Evolutionary conservation across 148 eudicot species (phyloP), one percentile per base, ranked within the genome.

Genomic region (Rhododendron mucronatum): DNA sequence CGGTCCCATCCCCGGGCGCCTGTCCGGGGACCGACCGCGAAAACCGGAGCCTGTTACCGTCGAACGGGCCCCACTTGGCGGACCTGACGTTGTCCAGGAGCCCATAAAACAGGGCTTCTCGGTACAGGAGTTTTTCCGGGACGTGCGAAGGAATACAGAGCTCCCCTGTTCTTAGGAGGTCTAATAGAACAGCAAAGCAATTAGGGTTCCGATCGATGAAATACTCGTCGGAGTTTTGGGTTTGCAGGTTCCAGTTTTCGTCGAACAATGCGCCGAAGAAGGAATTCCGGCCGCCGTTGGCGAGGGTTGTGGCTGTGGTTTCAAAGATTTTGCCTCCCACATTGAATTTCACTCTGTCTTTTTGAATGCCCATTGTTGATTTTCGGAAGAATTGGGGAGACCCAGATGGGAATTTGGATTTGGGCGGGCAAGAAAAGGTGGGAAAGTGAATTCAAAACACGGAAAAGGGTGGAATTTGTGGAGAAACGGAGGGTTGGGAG

Each of bases 181-280:
- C 98, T 11, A 96, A 92, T 57, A 96, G 90, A 73, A 95, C 87
- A 0, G 87, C 89, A 80, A 96, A 96, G 84, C 96, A 96, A 47
- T 95, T 94, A 0, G 97, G 96, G 90, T 94, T 95, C 7, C 98
- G 91, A 86, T 96, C 99, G 50, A 96, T 92, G 87, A 95, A 96
- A 78, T 90, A 71, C 15, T 91, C 91, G 15, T n/a, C 87, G 83
- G 87, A 9, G 18, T 75, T 12, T 83, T 51, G 33, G 71, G 26
- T 18, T 61, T 82, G 86, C 37, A 91, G 91, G 83, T 93, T 89
- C 99, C 99, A 96, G 65, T 94, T 84, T 3, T 91, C 91, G 67
- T 96, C 98, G 41, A 96, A 92, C 83, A 95, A 87, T 4, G 98
- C 93, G 1, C 98, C 98, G 47, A 96, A 96, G 84, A 89, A 92